phyloP scores from a whole-genome alignment of 139 green algal species.

The Asterochloris erici region DNA sequence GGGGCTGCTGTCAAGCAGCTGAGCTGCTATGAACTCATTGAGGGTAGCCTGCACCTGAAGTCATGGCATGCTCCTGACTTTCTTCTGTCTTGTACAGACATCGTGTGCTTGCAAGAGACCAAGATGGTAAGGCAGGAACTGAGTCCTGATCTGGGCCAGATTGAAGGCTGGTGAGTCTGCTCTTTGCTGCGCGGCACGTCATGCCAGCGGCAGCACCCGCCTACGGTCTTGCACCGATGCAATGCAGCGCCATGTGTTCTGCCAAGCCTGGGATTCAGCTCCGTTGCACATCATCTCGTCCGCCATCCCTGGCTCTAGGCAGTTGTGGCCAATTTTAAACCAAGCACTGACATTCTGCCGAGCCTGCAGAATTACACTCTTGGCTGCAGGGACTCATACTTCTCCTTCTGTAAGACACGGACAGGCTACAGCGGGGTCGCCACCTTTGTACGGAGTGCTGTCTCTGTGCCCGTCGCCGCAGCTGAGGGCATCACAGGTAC shows the following conservation, averaged over 20 bases:
- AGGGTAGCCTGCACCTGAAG: background rate
- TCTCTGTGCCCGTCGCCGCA: conserved; percentile 27
- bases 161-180: conserved; percentile 49
- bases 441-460: conserved; percentile 39
- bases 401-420: conserved; percentile 31
- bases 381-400: conserved; percentile 55
- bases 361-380: background rate
- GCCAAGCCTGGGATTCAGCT: background rate
- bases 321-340: background rate
- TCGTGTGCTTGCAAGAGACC: conserved; percentile 56
- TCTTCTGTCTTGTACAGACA: conserved; percentile 14
- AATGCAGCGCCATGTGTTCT: no score
- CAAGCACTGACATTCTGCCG: background rate
- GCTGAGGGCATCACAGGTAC: conserved; percentile 44
- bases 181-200: no score
- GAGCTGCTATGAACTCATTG: background rate
- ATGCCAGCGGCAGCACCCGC: no score
- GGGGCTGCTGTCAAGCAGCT: background rate
- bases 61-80: no score
- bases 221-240: no score
- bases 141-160: conserved; percentile 39
- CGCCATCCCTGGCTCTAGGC: background rate
- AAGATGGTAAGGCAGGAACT: conserved; percentile 46
- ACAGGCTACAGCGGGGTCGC: conserved; percentile 55
- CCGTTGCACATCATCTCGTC: background rate